Evolutionary conservation across 495 filamentous ascomycete species (phyloP).

Genomic region (Pyronema omphalodes): DNA sequence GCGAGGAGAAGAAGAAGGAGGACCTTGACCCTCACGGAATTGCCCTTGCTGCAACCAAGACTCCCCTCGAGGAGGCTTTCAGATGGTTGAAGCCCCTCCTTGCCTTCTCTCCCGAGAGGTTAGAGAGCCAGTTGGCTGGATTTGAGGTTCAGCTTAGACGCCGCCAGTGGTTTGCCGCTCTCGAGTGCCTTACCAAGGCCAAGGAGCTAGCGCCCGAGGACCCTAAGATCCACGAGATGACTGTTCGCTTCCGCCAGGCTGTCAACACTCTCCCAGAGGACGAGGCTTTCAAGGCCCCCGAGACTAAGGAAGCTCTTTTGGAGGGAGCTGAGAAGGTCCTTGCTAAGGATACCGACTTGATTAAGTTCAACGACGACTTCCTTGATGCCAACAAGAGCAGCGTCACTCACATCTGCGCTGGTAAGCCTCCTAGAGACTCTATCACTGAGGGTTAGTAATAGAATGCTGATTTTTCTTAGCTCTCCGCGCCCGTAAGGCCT

Average conservation of each 20-base stretch:
- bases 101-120: conserved; percentile 60
- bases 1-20: conserved; percentile 44
- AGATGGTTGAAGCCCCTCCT: conserved; percentile 71
- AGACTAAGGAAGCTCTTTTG: conserved; percentile 13
- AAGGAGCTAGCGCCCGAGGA: conserved; percentile 47
- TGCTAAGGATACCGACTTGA: conserved; percentile 37
- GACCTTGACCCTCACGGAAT: conserved; percentile 73
- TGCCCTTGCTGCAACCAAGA: conserved; percentile 55
- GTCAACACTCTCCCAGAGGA: conserved; percentile 15
- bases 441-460: neutral
- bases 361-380: conserved; percentile 51
- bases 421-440: conserved; percentile 4
- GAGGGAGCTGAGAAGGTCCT: conserved; percentile 36
- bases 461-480: conserved; percentile 28
- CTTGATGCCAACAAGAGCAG: conserved; percentile 43
- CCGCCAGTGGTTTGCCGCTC: conserved; percentile 57
- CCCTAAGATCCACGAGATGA: conserved; percentile 61
- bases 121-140: conserved; percentile 59
- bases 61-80: conserved; percentile 68
- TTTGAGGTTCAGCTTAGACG: conserved; percentile 77
- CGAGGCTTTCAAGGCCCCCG: conserved; percentile 13
- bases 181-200: conserved; percentile 67
- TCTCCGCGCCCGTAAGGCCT: conserved; percentile 38
- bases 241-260: conserved; percentile 46
- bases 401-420: conserved; percentile 35